Percentiles rank a stretch among this genome's conserved stretches.
Evolutionary conservation across 176 grass and related monocot species (phyloP).

Genomic region (Lolium perenne): DNA sequence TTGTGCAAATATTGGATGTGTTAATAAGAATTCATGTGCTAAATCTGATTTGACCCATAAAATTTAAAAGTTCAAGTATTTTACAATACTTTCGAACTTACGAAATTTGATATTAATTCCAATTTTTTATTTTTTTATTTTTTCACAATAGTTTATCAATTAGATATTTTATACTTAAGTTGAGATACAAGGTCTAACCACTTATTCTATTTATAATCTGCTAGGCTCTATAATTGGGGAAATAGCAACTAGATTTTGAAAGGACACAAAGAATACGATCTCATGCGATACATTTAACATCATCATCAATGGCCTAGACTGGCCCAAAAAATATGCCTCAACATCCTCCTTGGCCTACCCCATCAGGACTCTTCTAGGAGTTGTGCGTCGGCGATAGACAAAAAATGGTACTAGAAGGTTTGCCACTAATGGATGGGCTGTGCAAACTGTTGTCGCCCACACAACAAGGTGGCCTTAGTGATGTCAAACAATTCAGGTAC

Average conservation of each 20-base stretch:
- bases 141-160: background rate
- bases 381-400: too few relatives aligned
- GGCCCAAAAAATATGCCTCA: background rate
- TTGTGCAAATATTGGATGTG: too few relatives aligned
- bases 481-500: too few relatives aligned
- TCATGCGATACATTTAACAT: background rate
- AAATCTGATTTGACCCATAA: background rate
- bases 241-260: background rate
- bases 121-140: too few relatives aligned
- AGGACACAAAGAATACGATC: background rate
- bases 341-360: background rate
- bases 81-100: background rate
- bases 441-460: background rate
- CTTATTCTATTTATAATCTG: background rate
- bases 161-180: background rate
- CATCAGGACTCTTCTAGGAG: background rate
- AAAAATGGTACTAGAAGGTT: background rate
- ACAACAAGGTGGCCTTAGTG: background rate
- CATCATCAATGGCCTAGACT: background rate
- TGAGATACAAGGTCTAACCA: background rate
- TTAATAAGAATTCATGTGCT: too few relatives aligned
- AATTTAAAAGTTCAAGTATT: background rate
- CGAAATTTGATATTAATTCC: background rate
- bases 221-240: background rate
- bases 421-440: background rate